Base-by-base conservation (phyloP, 163 green algal species). In the Scenedesmus sp. region DNA sequence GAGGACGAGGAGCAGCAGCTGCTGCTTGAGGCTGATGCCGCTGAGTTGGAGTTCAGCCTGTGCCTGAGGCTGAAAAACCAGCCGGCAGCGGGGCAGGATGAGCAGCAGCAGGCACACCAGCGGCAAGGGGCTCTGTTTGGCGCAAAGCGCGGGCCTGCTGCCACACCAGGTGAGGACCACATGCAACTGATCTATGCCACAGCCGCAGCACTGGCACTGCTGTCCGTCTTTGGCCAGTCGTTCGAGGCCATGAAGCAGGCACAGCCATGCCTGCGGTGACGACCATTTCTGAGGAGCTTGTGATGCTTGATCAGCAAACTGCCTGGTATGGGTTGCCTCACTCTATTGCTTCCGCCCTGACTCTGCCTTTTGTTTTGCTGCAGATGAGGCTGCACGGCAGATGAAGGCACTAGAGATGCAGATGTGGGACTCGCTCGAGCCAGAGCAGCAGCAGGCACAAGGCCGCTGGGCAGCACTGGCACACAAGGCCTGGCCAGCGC, bases 371-470 rank as follows among this genome's bases (percentile, higher is more conserved):
- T 7, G 12, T 2, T 23, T 23, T 52, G 23, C 4, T 79, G 76
- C 8, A 57, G 34, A 60, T 3, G 76, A 84, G 76, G 76, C 76
- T 59, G 76, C 34, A 23, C 13, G 6, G 20, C 55, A 84, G 54
- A 56, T 92, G 60, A 8, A 57, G 7, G 26, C 12, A n/a, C 64
- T 89, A n/a, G 89, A 92, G n/a, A 74, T 79, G 67, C 52, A 54
- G 12, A 92, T 92, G 89, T 92, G 89, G 89, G 88, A 92, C 81
- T 84, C 59, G 23, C 12, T 62, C 0, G 46, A 70, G 52, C 54
- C 52, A n/a, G 82, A 55, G 15, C 34, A 57, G 34, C 12, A 23
- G 76, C 76, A 84, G 83, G 34, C 62, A 13, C 15, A 23, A 0
- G 23, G 84, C 84, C 15, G 34, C 26, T 59, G n/a, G 60, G 6